Percentiles rank a stretch among this genome's conserved stretches.
Conservation (phyloP, 768 basidiomycete species). For the Tulasnella sp. region DNA sequence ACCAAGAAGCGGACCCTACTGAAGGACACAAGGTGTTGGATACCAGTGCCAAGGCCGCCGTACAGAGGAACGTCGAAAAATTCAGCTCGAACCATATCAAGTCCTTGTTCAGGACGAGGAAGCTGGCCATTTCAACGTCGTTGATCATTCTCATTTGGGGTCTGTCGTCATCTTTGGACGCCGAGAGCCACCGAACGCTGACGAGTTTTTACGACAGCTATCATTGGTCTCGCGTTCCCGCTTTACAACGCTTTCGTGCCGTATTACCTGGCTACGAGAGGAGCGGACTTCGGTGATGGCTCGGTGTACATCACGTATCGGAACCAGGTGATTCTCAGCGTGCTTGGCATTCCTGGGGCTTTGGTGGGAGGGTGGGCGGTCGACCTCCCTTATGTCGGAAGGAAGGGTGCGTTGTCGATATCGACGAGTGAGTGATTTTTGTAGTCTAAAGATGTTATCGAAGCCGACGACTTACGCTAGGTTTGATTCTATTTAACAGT, state of each 20-base stretch:
- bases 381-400: conserved; percentile 58
- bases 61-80: conserved; percentile 41
- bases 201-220: conserved; percentile 17
- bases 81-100: conserved; percentile 50
- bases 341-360: conserved; percentile 66
- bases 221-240: conserved; percentile 36
- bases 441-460: background rate
- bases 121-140: conserved; percentile 62
- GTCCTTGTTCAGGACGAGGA: conserved; percentile 58
- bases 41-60: conserved; percentile 40
- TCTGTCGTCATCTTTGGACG: conserved; percentile 28
- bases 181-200: background rate
- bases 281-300: conserved; percentile 31
- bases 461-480: background rate
- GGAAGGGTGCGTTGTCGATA: conserved; percentile 61
- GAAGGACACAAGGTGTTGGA: conserved; percentile 33
- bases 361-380: conserved; percentile 69
- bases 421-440: conserved; percentile 53
- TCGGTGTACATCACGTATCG: conserved; percentile 35
- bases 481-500: conserved; percentile 36
- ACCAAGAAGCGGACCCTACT: conserved; percentile 13
- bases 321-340: conserved; percentile 57
- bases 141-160: conserved; percentile 56
- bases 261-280: conserved; percentile 29
- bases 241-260: conserved; percentile 36